phyloP scores from a whole-genome alignment of 306 rosid genomes.

The Citrullus amarus region DNA sequence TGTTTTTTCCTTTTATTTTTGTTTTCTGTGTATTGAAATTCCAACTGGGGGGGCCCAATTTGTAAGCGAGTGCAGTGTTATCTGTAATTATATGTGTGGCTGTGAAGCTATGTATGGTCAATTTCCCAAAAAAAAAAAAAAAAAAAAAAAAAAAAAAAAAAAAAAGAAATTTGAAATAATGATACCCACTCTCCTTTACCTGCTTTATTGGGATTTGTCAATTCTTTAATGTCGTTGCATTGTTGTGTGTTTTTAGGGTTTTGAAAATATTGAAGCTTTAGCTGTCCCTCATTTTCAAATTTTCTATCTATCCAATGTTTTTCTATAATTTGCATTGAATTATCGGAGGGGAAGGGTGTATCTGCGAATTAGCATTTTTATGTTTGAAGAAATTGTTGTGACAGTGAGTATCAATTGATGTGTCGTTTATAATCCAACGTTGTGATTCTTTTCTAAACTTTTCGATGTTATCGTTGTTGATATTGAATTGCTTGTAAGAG shows the following conservation, averaged over 20 bases:
- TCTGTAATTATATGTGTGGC: slow-evolving; percentile 6
- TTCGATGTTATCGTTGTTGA: no score
- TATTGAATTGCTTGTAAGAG: no score
- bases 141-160: not conserved
- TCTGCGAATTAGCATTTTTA: no score
- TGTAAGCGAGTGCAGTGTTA: not conserved
- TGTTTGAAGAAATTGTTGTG: no score
- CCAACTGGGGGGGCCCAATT: not conserved
- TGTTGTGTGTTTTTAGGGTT: not conserved
- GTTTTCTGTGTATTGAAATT: not conserved
- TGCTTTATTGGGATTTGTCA: not conserved
- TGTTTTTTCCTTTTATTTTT: no score
- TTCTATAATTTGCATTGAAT: not conserved
- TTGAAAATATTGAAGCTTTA: not conserved
- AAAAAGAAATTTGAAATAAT: not conserved
- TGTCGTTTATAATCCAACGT: no score
- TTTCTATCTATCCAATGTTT: not conserved
- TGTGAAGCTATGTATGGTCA: not conserved
- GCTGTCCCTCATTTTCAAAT: not conserved
- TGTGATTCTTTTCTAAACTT: no score
- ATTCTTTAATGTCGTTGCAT: not conserved
- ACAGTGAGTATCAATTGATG: no score
- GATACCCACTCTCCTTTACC: not conserved
- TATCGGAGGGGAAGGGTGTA: no score
- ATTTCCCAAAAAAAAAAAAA: not conserved